These are phyloP conservation scores for Babjeviella inositovora DNA, from an alignment of 805 yeast species.

Conservation along the genomic window DNA sequence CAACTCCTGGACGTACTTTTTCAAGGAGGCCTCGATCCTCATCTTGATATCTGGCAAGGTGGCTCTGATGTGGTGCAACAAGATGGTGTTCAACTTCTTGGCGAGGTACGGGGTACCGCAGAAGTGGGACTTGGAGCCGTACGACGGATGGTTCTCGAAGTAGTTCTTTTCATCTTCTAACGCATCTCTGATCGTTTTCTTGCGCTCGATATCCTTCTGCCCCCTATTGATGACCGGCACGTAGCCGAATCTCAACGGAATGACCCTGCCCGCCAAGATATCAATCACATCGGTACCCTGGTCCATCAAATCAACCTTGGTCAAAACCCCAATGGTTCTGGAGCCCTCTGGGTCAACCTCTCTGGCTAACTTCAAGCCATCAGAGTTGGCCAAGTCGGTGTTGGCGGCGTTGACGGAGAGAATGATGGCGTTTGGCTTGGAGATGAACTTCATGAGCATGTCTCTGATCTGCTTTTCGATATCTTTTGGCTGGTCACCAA, in stretches of 20 bases:
- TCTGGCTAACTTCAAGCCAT: constrained; percentile 89
- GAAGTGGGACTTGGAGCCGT: constrained; percentile 83
- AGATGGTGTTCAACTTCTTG: constrained; percentile 73
- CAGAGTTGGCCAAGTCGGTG: constrained; percentile 93
- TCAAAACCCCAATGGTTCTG: constrained; percentile 92
- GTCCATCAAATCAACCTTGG: constrained; percentile 95
- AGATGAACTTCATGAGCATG: constrained; percentile 81
- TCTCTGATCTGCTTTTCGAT: constrained; percentile 90
- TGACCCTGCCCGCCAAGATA: constrained; percentile 87
- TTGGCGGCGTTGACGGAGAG: constrained; percentile 93
- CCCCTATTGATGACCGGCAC: constrained; percentile 96
- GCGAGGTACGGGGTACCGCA: constrained; percentile 99
- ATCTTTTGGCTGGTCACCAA: constrained; percentile 97
- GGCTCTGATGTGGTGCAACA: constrained; percentile 78
- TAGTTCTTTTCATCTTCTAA: constrained; percentile 63
- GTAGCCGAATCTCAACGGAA: constrained; percentile 89
- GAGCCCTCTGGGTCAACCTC: constrained; percentile 96
- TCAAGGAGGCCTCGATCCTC: constrained; percentile 71
- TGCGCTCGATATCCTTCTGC: constrained; percentile 84
- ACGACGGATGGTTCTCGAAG: constrained; percentile 82
- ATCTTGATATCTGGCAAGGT: constrained; percentile 87
- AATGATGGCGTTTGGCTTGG: constrained; percentile 90
- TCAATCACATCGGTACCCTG: constrained; percentile 95
- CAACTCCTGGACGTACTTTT: constrained; percentile 74
- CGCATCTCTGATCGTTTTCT: constrained; percentile 81